phyloP scores from a whole-genome alignment of 2,329 filamentous ascomycete species.

The Arthroderma sp. region DNA sequence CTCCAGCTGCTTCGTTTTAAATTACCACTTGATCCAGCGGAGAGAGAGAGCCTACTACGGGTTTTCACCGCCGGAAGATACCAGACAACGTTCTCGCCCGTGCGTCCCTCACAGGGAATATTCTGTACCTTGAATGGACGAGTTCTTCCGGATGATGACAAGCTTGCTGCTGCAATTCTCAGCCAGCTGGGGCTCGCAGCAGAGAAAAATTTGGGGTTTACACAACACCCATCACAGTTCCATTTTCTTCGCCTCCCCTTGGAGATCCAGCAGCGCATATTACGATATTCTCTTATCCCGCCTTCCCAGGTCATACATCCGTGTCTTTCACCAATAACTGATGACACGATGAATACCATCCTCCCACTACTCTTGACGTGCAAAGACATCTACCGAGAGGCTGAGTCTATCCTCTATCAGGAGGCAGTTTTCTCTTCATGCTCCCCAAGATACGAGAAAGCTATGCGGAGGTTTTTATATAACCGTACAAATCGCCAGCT shows the following conservation, averaged over 20 bases:
- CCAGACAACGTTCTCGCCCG: background rate
- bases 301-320: background rate
- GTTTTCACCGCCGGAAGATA: background rate
- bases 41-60: background rate
- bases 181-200: background rate
- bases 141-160: background rate
- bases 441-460: conserved; percentile 2
- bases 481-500: background rate
- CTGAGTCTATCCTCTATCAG: conserved; percentile 1
- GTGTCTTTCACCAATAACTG: background rate
- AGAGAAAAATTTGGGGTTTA: background rate
- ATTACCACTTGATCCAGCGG: background rate
- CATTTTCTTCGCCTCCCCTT: background rate
- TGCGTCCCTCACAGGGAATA: background rate
- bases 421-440: conserved; percentile 4
- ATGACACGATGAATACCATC: background rate
- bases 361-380: conserved; percentile 4
- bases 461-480: conserved; percentile 2
- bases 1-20: background rate
- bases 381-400: background rate
- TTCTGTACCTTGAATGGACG: background rate
- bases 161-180: background rate
- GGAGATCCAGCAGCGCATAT: background rate
- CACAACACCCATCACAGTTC: background rate
- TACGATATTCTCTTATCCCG: background rate